Evolutionary conservation across 139 green algal genomes (phyloP).

Genomic region (Chlamydomonas schloesseri): DNA sequence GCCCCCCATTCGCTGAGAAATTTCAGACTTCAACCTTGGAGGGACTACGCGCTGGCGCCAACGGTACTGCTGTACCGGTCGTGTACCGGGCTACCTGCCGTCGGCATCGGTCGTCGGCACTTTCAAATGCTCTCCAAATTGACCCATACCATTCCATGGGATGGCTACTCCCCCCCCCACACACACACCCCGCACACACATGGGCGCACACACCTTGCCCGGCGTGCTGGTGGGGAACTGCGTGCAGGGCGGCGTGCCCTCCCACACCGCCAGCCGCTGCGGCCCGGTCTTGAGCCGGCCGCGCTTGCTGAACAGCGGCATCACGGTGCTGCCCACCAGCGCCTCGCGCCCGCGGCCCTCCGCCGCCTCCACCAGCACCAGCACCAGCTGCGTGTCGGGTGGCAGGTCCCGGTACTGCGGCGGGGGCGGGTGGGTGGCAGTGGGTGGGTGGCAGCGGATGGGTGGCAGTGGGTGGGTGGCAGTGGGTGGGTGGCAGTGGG

Average conservation of each 20-base stretch:
- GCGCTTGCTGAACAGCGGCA: conserved; percentile 92
- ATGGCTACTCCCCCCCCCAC: no score
- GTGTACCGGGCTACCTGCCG: no score
- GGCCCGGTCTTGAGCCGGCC: conserved; percentile 84
- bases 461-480: background rate
- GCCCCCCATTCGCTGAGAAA: no score
- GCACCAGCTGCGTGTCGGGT: conserved; percentile 72
- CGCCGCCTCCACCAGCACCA: conserved; percentile 67
- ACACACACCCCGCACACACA: no score
- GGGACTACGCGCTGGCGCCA: no score
- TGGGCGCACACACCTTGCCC: conserved; percentile 69
- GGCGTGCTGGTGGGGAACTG: conserved; percentile 71
- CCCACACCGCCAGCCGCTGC: conserved; percentile 79
- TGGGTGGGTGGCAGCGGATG: background rate
- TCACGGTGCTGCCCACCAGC: conserved; percentile 71
- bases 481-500: background rate
- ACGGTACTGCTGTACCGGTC: no score
- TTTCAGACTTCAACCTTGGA: no score
- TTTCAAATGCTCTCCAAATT: no score
- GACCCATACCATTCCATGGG: no score
- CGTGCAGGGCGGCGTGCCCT: conserved; percentile 61
- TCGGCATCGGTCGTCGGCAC: no score
- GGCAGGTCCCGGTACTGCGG: conserved; percentile 89
- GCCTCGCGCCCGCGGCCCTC: conserved; percentile 35
- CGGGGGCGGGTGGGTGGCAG: background rate